phyloP scores from a whole-genome alignment of 176 grass and related monocot genomes.

The Triticum timopheevii region DNA sequence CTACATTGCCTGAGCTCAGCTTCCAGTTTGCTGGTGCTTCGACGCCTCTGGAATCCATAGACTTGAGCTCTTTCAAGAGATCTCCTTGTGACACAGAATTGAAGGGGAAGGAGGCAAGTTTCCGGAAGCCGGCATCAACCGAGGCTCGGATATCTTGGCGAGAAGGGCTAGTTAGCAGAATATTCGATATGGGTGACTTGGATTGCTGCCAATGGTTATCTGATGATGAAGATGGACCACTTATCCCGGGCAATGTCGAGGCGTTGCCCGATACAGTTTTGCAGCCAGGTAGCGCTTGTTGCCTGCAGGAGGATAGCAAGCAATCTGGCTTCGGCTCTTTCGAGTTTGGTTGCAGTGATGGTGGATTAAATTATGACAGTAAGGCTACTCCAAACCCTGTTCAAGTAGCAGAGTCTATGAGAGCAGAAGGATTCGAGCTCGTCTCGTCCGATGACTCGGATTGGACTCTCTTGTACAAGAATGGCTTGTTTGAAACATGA shows the following conservation, averaged over 20 bases:
- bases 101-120: slow-evolving; percentile 29
- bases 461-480: slow-evolving; percentile 84
- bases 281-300: slow-evolving; percentile 22
- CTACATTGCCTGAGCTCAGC: slow-evolving; percentile 49
- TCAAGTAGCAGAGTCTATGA: slow-evolving; percentile 67
- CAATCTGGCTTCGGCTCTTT: slow-evolving; percentile 53
- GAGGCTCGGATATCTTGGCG: slow-evolving; percentile 83
- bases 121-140: not conserved
- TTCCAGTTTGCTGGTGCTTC: slow-evolving; percentile 61
- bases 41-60: slow-evolving; percentile 58
- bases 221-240: slow-evolving; percentile 64
- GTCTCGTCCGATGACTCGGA: slow-evolving; percentile 70
- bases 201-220: slow-evolving; percentile 77
- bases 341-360: slow-evolving; percentile 36
- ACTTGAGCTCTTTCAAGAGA: slow-evolving; percentile 65
- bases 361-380: slow-evolving; percentile 25
- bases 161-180: slow-evolving; percentile 88
- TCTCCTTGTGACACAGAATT: slow-evolving; percentile 36
- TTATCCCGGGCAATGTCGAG: not conserved
- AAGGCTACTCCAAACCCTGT: not conserved
- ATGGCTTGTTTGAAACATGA: slow-evolving; percentile 82
- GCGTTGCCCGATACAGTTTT: not conserved
- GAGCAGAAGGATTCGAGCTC: slow-evolving; percentile 64
- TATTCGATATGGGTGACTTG: slow-evolving; percentile 76
- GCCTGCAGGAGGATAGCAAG: slow-evolving; percentile 24